Percentiles rank a stretch among this genome's conserved stretches.
Conservation (phyloP, 306 rosid species). For the Ziziphus jujuba region DNA sequence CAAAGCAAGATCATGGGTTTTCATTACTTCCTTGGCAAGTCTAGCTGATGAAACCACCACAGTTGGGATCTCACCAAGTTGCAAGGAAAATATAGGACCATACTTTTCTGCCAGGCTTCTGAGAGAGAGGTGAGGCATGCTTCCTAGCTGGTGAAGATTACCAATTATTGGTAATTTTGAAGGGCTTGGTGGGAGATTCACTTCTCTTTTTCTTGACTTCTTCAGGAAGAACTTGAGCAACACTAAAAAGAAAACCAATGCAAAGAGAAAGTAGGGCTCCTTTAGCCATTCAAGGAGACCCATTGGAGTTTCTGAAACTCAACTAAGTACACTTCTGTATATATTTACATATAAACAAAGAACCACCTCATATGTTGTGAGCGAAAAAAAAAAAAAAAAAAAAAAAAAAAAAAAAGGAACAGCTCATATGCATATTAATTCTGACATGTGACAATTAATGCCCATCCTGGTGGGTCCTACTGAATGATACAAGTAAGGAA, state of each 20-base stretch:
- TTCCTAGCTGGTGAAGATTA: conserved; percentile 58
- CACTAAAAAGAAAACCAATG: conserved; percentile 23
- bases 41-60: conserved; percentile 2
- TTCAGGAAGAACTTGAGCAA: conserved; percentile 27
- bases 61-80: conserved; percentile 14
- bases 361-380: no score
- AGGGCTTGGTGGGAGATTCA: conserved; percentile 57
- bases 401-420: no score
- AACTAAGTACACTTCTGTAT: no score
- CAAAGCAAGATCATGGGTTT: conserved; percentile 13
- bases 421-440: no score
- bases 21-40: not conserved
- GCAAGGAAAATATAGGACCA: conserved; percentile 28
- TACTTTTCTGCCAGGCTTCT: conserved; percentile 11
- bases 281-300: conserved; percentile 30
- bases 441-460: no score
- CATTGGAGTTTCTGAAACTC: conserved; percentile 25
- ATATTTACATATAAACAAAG: no score
- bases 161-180: conserved; percentile 51
- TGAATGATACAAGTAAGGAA: no score
- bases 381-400: no score
- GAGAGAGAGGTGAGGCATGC: conserved; percentile 35
- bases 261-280: conserved; percentile 15
- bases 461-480: no score
- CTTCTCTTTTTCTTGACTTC: conserved; percentile 22